Evolutionary conservation across 2,329 filamentous ascomycete species (phyloP).

Genomic region (Aspergillus sp.): DNA sequence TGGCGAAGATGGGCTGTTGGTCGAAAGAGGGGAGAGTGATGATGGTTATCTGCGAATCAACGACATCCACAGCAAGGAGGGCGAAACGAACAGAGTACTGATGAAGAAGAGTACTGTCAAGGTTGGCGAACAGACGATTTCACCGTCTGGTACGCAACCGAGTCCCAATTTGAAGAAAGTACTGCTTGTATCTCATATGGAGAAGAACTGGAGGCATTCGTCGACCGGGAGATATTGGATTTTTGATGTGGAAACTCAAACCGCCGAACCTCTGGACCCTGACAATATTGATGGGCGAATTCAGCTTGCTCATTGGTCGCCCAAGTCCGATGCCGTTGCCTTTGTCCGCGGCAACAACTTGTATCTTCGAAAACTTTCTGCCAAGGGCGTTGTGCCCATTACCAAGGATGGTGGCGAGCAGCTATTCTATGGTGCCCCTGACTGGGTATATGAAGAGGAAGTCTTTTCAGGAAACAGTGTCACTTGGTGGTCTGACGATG

Average conservation of each 20-base stretch:
- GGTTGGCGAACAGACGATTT: slow-evolving; percentile 56
- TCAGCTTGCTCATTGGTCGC: slow-evolving; percentile 88
- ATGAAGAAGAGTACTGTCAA: slow-evolving; percentile 69
- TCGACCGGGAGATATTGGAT: slow-evolving; percentile 86
- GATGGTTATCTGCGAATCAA: slow-evolving; percentile 80
- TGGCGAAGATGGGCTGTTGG: slow-evolving; percentile 71
- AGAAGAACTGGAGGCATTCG: slow-evolving; percentile 87
- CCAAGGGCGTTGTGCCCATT: slow-evolving; percentile 65
- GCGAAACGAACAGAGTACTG: slow-evolving; percentile 58
- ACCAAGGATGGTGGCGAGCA: slow-evolving; percentile 84
- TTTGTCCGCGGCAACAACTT: slow-evolving; percentile 91
- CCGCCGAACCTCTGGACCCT: slow-evolving; percentile 73
- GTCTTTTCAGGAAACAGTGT: slow-evolving; percentile 77
- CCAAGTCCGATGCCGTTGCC: slow-evolving; percentile 79
- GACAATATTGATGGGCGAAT: slow-evolving; percentile 63
- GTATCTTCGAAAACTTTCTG: slow-evolving; percentile 69
- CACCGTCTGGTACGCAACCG: slow-evolving; percentile 66
- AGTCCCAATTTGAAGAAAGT: slow-evolving; percentile 85
- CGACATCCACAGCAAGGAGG: slow-evolving; percentile 66
- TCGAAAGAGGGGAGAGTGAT: slow-evolving; percentile 62
- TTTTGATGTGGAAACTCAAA: slow-evolving; percentile 81
- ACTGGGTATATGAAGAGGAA: slow-evolving; percentile 95
- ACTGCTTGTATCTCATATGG: slow-evolving; percentile 69
- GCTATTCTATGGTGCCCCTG: slow-evolving; percentile 92
- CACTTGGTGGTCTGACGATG: slow-evolving; percentile 94